phyloP scores from a whole-genome alignment of 805 yeast species.

The Yarrowia deformans region DNA sequence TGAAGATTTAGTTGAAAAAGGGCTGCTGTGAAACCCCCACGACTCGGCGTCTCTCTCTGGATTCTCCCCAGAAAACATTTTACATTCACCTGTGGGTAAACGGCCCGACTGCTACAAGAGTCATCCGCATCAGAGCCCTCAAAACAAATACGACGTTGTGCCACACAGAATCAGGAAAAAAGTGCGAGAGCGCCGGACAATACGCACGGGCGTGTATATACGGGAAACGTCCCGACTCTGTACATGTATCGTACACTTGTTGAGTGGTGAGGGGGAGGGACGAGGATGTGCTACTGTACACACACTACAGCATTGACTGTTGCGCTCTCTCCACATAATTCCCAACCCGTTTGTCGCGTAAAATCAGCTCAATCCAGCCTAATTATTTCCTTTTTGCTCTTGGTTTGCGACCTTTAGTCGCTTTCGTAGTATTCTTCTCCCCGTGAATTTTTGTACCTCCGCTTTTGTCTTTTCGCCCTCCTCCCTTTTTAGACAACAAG shows the following conservation, averaged over 20 bases:
- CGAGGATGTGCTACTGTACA: too few relatives aligned
- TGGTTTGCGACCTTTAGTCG: neutral
- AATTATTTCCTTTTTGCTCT: neutral
- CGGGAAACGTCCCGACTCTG: neutral
- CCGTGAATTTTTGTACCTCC: neutral
- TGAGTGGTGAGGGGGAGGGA: too few relatives aligned
- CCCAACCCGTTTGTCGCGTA: neutral
- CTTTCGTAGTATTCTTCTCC: too few relatives aligned
- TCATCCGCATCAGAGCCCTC: slow-evolving; percentile 13
- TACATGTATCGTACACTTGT: too few relatives aligned
- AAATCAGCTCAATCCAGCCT: neutral
- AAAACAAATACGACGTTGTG: neutral
- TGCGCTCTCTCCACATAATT: too few relatives aligned
- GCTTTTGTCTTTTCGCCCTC: neutral
- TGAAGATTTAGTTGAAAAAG: too few relatives aligned
- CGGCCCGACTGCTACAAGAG: slow-evolving; percentile 11
- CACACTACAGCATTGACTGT: too few relatives aligned
- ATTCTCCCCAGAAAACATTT: neutral
- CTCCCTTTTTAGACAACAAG: neutral
- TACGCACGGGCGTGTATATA: neutral
- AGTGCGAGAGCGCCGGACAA: neutral
- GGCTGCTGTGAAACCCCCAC: too few relatives aligned
- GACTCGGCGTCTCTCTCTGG: neutral
- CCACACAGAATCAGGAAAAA: neutral
- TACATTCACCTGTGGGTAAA: neutral